Percentiles rank a stretch among this genome's conserved stretches.
Evolutionary conservation across 192 early-diverging fungal genomes (phyloP).

Genomic region (Rhizophagus clarus): DNA sequence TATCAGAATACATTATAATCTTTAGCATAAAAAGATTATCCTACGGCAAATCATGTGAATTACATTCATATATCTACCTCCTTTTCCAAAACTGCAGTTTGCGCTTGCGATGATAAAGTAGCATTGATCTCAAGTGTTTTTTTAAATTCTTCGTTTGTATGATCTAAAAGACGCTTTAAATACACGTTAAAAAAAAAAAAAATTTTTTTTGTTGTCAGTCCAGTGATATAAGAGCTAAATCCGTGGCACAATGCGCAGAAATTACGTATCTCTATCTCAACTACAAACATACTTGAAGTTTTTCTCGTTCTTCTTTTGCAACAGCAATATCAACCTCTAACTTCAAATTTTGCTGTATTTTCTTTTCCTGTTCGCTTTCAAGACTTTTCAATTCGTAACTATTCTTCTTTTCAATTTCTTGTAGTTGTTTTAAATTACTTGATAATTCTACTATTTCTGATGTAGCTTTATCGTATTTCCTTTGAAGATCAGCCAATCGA

Average conservation of each 20-base stretch:
- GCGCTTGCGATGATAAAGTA: not conserved
- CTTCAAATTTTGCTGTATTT: not conserved
- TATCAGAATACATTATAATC: not conserved
- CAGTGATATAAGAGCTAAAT: no score
- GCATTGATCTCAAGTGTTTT: not conserved
- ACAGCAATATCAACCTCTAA: not conserved
- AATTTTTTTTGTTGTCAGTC: not conserved
- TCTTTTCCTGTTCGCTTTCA: not conserved
- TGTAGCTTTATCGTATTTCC: not conserved
- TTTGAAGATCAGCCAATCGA: not conserved
- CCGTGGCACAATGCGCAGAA: no score
- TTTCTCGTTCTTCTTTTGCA: not conserved
- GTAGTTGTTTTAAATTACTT: not conserved
- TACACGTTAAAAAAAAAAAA: not conserved
- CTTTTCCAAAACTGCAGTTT: conserved; percentile 42
- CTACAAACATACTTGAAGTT: not conserved
- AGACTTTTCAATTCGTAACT: not conserved
- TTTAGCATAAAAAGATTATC: not conserved
- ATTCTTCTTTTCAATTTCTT: not conserved
- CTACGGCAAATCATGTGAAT: not conserved
- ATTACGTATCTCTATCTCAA: no score
- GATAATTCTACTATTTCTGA: not conserved
- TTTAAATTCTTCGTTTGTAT: not conserved
- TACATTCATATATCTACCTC: conserved; percentile 28
- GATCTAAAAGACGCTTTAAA: not conserved